Conservation (phyloP, 805 yeast species). For the Ogataea zsoltii region DNA sequence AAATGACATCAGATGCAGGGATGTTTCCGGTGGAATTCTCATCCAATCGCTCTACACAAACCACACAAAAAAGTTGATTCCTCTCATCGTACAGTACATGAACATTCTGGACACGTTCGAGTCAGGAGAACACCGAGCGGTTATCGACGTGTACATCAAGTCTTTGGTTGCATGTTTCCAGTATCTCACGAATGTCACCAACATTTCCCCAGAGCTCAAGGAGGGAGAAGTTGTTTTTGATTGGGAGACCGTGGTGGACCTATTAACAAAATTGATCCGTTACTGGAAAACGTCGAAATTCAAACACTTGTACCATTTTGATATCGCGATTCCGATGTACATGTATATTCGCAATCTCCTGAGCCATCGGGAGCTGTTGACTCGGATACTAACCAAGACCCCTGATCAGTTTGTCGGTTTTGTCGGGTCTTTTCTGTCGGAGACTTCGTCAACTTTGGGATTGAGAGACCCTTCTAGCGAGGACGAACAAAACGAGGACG, state of each 20-base stretch:
- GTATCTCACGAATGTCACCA: slow-evolving; percentile 20
- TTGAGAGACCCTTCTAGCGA: slow-evolving; percentile 13
- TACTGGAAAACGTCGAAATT: slow-evolving; percentile 1
- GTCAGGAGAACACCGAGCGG: background rate
- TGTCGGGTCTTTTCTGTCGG: slow-evolving; percentile 2
- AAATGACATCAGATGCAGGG: slow-evolving; percentile 14
- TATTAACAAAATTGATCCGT: slow-evolving; percentile 5
- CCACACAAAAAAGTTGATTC: slow-evolving; percentile 16
- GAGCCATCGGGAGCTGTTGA: slow-evolving; percentile 13
- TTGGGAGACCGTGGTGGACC: slow-evolving; percentile 6
- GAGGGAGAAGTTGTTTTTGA: slow-evolving; percentile 5
- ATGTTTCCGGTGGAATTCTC: slow-evolving; percentile 13
- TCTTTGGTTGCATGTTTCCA: slow-evolving; percentile 18
- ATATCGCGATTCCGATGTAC: slow-evolving; percentile 12
- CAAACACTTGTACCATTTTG: background rate
- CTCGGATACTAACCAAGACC: slow-evolving; percentile 8
- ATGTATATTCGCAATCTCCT: slow-evolving; percentile 15
- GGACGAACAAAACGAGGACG: slow-evolving; percentile 11
- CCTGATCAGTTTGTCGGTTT: slow-evolving; percentile 6
- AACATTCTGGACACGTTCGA: slow-evolving; percentile 2
- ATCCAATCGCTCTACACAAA: slow-evolving; percentile 15
- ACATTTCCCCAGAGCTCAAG: slow-evolving; percentile 6
- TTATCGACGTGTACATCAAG: slow-evolving; percentile 9
- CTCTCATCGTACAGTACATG: slow-evolving; percentile 13
- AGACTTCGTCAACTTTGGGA: background rate